These are phyloP conservation scores for Ascobolus immersus DNA, from an alignment of 495 filamentous ascomycete species.

Conservation along the genomic window DNA sequence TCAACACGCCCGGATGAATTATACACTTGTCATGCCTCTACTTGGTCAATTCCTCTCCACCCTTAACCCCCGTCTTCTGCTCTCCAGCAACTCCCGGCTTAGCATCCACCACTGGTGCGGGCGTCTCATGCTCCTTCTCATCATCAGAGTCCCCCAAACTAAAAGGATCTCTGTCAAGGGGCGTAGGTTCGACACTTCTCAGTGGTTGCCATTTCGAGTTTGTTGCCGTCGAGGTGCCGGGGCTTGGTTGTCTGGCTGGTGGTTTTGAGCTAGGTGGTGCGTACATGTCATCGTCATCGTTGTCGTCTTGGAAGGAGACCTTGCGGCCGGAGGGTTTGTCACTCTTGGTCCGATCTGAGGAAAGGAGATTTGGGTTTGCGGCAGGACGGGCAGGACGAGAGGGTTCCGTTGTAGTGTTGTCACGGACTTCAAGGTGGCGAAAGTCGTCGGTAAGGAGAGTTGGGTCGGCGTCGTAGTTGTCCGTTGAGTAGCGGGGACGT, in stretches of 20 bases:
- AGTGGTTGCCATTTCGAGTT: slow-evolving; percentile 98
- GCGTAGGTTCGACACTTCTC: slow-evolving; percentile 61
- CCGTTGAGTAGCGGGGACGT: slow-evolving; percentile 30
- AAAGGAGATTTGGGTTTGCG: slow-evolving; percentile 59
- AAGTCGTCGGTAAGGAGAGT: slow-evolving; percentile 77
- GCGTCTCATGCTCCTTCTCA: slow-evolving; percentile 53
- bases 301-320: slow-evolving; percentile 52
- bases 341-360: no score
- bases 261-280: slow-evolving; percentile 1
- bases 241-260: slow-evolving; percentile 14
- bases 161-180: slow-evolving; percentile 87
- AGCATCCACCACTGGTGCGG: slow-evolving; percentile 22
- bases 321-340: slow-evolving; percentile 45
- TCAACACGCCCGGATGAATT: no score
- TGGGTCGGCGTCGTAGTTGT: slow-evolving; percentile 97
- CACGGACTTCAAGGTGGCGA: slow-evolving; percentile 57
- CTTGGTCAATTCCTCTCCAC: no score
- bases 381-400: slow-evolving; percentile 34
- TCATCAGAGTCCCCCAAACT: slow-evolving; percentile 90
- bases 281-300: slow-evolving; percentile 58
- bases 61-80: slow-evolving; percentile 8
- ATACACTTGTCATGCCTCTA: no score
- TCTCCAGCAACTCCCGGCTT: slow-evolving; percentile 6
- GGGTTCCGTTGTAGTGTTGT: slow-evolving; percentile 40
- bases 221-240: slow-evolving; percentile 21